These are phyloP conservation scores for Pichia sporocuriosa DNA, from an alignment of 805 yeast genomes.

Conservation along the genomic window DNA sequence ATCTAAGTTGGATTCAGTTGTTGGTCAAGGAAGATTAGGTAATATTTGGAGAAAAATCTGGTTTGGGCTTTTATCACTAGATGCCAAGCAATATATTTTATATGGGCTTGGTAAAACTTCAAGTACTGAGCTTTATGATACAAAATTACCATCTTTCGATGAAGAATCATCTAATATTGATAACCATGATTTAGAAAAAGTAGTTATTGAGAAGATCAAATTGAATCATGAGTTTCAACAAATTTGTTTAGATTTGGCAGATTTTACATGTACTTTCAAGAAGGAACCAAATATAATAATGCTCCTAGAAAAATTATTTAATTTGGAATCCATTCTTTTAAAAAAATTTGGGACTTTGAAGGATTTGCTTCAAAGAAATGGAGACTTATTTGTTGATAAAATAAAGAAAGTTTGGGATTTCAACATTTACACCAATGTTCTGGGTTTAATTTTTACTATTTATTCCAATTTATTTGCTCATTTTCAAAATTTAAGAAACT, in stretches of 20 bases:
- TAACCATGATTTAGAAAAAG: constrained; percentile 37
- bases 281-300: constrained; percentile 32
- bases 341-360: constrained; percentile 28
- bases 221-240: constrained; percentile 28
- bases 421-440: constrained; percentile 21
- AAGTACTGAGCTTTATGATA: constrained; percentile 39
- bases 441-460: constrained; percentile 33
- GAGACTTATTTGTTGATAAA: constrained; percentile 17
- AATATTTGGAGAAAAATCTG: constrained; percentile 55
- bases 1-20: constrained; percentile 32
- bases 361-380: constrained; percentile 20
- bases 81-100: constrained; percentile 37
- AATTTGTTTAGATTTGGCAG: constrained; percentile 30
- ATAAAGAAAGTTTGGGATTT: constrained; percentile 20
- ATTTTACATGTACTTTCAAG: constrained; percentile 35
- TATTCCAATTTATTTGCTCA: constrained; percentile 37
- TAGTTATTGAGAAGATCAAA: constrained; percentile 30
- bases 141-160: constrained; percentile 40
- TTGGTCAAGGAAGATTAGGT: constrained; percentile 21
- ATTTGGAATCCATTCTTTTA: constrained; percentile 32
- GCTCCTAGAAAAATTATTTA: constrained; percentile 30
- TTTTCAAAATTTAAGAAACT: constrained; percentile 31
- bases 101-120: constrained; percentile 43
- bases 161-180: constrained; percentile 29
- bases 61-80: constrained; percentile 43